Conservation (phyloP, 257 asterid species). For the Jaltomata sinuosa region DNA sequence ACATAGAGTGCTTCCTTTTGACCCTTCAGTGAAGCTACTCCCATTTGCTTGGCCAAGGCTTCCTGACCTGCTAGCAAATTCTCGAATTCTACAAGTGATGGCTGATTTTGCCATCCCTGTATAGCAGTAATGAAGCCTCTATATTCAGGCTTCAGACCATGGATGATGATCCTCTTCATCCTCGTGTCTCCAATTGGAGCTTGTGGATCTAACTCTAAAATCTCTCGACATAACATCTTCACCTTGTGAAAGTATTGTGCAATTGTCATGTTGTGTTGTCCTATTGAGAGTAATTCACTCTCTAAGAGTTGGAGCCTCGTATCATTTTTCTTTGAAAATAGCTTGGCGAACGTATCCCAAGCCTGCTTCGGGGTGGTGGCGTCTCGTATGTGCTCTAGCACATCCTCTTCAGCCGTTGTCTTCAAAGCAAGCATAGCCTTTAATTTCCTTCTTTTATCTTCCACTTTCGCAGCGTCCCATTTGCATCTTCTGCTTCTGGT, state of each 20-base stretch:
- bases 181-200: not conserved
- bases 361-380: too few species aligned
- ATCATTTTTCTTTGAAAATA: too few species aligned
- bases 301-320: too few species aligned
- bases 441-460: not conserved
- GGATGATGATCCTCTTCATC: not conserved
- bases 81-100: constrained; percentile 1
- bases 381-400: constrained; percentile 7
- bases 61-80: constrained; percentile 8
- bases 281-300: too few species aligned
- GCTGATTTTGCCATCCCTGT: not conserved
- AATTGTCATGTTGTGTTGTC: too few species aligned
- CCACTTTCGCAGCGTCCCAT: not conserved
- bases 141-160: not conserved
- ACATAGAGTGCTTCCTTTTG: too few species aligned
- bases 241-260: too few species aligned
- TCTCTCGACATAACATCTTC: too few species aligned
- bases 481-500: not conserved
- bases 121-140: not conserved
- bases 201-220: constrained; percentile 8
- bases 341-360: too few species aligned
- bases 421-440: not conserved
- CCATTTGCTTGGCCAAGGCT: constrained; percentile 12
- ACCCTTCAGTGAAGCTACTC: too few species aligned
- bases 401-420: not conserved